Evolutionary conservation across 2,329 filamentous ascomycete genomes (phyloP), one percentile per base, ranked within the genome.

Genomic region (Apiospora arundinis): DNA sequence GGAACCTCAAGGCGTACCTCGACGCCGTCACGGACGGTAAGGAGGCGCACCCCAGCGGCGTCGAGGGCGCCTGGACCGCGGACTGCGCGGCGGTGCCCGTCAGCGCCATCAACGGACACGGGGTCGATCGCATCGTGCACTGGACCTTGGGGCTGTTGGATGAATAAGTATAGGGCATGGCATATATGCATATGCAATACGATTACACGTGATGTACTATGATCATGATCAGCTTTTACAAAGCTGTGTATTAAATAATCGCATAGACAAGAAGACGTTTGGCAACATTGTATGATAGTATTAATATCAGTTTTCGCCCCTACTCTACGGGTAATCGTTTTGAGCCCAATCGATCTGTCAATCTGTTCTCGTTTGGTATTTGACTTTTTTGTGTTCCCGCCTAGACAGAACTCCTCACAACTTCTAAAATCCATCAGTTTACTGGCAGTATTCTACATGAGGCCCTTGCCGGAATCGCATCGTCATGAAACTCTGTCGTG

Each of bases 101-200:
- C 67, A 97, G 95, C 80, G 96, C 95, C 67, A 97, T 98, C 73
- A 89, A 92, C 71, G 93, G 93, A 6, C 91, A 98, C 80, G 95
- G 95, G 3, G 91, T 97, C 11, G 90, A 94, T 69, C 85, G 88
- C 63, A 90, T 96, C 70, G 88, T 93, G 25, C 90, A 93, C 76
- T 90, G 93, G 85, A 92, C 91, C 2, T 87, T 95, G 68, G 89
- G 90, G 21, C 79, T 95, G 70, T 82, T 95, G 71, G 88, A 92
- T 74, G 85, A 83, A 23, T 80, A 42, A 21, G 23, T 12, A 11
- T 23, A 23, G 18, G 23, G 18, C 56, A 63, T 63, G 56, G 18
- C 11, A 40, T 37, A 25, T 60, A 60, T 28, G 32, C 32, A 32
- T 32, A 32, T 32, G 32, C 3, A 32, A 32, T 32, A 32, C 32